Conservation (phyloP, 2,329 filamentous ascomycete genomes). For the Neonectria neomacrospora region DNA sequence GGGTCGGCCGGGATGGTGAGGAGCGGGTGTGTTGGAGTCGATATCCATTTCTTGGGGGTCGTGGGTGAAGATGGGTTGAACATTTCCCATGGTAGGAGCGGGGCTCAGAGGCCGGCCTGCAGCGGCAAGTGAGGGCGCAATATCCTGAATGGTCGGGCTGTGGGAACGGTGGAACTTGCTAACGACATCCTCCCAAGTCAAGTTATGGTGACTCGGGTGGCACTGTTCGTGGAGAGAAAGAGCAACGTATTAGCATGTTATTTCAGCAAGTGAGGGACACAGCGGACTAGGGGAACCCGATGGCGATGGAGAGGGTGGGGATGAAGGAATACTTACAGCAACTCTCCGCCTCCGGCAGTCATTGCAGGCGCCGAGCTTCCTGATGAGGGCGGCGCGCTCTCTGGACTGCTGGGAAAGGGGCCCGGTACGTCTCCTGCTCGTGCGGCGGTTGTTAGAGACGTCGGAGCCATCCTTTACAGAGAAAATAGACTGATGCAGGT, state of each 20-base stretch:
- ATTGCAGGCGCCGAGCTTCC: slow-evolving; percentile 67
- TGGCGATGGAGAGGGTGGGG: slow-evolving; percentile 4
- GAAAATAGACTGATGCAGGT: slow-evolving; percentile 63
- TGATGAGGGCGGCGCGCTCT: slow-evolving; percentile 68
- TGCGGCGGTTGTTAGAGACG: slow-evolving; percentile 63
- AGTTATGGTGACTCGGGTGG: slow-evolving; percentile 68
- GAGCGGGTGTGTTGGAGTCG: slow-evolving; percentile 52
- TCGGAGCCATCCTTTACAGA: slow-evolving; percentile 66
- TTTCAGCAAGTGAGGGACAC: slow-evolving; percentile 10
- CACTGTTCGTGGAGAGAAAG: slow-evolving; percentile 54
- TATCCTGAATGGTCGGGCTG: slow-evolving; percentile 63
- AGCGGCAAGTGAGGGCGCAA: slow-evolving; percentile 55
- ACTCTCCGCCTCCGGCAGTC: slow-evolving; percentile 68
- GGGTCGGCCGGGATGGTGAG: slow-evolving; percentile 52
- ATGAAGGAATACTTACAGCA: slow-evolving; percentile 59
- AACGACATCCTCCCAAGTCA: slow-evolving; percentile 70
- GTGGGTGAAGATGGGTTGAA: slow-evolving; percentile 54
- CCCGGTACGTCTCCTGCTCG: slow-evolving; percentile 68
- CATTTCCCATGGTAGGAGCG: slow-evolving; percentile 51
- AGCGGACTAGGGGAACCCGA: background rate
- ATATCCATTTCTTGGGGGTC: slow-evolving; percentile 67
- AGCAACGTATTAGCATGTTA: slow-evolving; percentile 34
- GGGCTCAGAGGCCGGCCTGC: slow-evolving; percentile 60
- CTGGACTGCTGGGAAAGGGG: slow-evolving; percentile 68
- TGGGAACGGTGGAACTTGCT: slow-evolving; percentile 64